Conservation (phyloP, 1,284 basidiomycete genomes). For the Malassezia yamatoensis region DNA sequence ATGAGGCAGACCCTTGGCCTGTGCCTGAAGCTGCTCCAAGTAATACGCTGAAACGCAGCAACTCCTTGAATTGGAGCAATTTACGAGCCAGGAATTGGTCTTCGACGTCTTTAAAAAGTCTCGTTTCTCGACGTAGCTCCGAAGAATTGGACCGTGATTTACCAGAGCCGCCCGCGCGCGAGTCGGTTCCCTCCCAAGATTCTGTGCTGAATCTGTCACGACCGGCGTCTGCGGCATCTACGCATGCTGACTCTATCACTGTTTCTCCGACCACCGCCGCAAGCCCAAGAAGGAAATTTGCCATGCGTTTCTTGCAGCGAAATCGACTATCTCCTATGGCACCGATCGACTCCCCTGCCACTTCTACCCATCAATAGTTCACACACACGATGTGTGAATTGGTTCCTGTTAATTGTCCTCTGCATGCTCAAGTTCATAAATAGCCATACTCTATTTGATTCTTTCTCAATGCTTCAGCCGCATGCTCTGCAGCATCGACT, state of each 20-base stretch:
- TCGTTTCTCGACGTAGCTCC: neutral
- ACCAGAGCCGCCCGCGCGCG: neutral
- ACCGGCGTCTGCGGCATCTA: neutral
- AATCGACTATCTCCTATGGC: constrained; percentile 13
- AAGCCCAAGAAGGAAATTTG: neutral
- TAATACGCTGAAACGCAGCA: constrained; percentile 6
- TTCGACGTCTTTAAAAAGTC: neutral
- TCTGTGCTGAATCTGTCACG: neutral
- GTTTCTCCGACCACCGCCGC: neutral
- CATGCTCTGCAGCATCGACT: neutral
- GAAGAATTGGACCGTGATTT: neutral
- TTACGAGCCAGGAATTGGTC: constrained; percentile 2
- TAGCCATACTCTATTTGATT: neutral
- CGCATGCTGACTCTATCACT: neutral
- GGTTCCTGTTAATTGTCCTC: neutral
- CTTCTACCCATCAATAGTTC: neutral
- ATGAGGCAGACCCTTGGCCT: neutral
- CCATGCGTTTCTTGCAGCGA: constrained; percentile 14
- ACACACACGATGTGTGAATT: neutral
- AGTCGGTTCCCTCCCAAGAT: neutral
- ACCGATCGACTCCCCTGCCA: neutral
- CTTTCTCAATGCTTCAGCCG: neutral
- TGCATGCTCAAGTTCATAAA: neutral
- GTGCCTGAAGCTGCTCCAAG: neutral
- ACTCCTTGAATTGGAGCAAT: constrained; percentile 4